Percentiles rank a stretch among this genome's conserved stretches.
Conservation (phyloP, 2,329 filamentous ascomycete genomes). For the Colletotrichum scovillei region DNA sequence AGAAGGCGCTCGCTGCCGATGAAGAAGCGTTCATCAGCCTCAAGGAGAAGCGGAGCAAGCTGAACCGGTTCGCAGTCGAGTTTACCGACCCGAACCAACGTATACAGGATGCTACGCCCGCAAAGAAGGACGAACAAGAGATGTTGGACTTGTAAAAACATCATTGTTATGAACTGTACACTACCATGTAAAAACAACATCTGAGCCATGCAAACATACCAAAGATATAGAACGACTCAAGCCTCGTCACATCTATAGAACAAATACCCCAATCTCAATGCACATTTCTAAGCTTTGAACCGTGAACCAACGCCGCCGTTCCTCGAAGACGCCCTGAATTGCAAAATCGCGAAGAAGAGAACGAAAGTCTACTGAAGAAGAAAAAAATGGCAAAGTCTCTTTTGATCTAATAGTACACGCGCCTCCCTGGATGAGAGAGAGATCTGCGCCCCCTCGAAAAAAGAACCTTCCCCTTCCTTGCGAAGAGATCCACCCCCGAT, state of each 20-base stretch:
- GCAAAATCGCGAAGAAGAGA: not conserved
- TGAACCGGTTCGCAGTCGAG: constrained; percentile 43
- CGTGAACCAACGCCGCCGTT: not conserved
- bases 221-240: not conserved
- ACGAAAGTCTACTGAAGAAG: no score
- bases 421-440: not conserved
- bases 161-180: not conserved
- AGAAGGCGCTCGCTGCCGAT: constrained; percentile 49
- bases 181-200: not conserved
- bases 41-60: constrained; percentile 42
- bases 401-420: not conserved
- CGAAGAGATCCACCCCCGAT: not conserved
- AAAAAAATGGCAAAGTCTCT: not conserved
- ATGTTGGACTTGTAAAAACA: not conserved
- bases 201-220: not conserved
- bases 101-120: not conserved
- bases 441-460: not conserved
- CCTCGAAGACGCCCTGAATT: not conserved
- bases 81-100: constrained; percentile 34
- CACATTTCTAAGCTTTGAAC: not conserved
- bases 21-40: constrained; percentile 46
- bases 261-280: not conserved
- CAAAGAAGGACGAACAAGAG: not conserved
- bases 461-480: not conserved
- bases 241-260: not conserved